These are phyloP conservation scores for Discostella pseudostelligera DNA, from an alignment of 108 stramenopile species.

Conservation along the genomic window DNA sequence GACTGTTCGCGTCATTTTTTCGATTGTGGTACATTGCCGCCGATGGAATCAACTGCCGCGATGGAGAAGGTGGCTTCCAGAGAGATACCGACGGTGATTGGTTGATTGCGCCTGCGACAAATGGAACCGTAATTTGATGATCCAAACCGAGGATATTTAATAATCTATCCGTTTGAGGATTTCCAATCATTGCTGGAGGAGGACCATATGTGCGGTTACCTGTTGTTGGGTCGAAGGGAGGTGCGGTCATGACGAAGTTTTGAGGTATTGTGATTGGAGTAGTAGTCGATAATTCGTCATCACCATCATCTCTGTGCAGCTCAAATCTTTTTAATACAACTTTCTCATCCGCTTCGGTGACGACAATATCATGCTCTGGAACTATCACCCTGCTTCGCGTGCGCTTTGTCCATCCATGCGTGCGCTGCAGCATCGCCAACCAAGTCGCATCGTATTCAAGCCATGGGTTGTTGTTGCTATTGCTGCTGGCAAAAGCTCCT, in stretches of 20 bases:
- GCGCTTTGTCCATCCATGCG: conserved; percentile 55
- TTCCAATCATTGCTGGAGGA: conserved; percentile 69
- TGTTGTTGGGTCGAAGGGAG: conserved; percentile 24
- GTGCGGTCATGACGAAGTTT: conserved; percentile 66
- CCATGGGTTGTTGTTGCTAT: conserved; percentile 23
- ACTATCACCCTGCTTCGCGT: conserved; percentile 31
- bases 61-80: conserved; percentile 4
- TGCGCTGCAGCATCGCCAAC: conserved; percentile 80
- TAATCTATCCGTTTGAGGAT: conserved; percentile 91
- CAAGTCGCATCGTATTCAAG: conserved; percentile 86
- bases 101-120: conserved; percentile 9
- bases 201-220: conserved; percentile 18
- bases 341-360: conserved; percentile 48
- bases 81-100: not conserved
- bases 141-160: conserved; percentile 68
- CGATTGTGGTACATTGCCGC: not conserved
- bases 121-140: conserved; percentile 83
- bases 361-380: conserved; percentile 23
- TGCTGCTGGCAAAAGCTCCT: not conserved
- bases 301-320: not conserved
- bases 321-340: conserved; percentile 37
- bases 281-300: not conserved
- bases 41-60: conserved; percentile 8
- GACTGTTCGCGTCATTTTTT: conserved; percentile 3
- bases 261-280: conserved; percentile 51